Evolutionary conservation across 2,329 filamentous ascomycete species (phyloP).

Genomic region (Helotiales sp.): DNA sequence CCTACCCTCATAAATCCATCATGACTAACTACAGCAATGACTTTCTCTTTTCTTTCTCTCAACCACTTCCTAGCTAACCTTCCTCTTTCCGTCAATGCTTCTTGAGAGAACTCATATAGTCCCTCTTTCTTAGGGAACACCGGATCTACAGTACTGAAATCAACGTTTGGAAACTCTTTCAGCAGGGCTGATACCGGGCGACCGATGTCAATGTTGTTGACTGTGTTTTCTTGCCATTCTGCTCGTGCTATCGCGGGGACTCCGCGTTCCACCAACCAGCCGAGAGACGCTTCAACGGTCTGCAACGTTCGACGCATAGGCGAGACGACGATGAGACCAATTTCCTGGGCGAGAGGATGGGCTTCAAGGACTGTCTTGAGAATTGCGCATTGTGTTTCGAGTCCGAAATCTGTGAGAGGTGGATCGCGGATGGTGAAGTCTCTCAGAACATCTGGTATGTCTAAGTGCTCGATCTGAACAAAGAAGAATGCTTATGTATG

Average conservation of each 20-base stretch:
- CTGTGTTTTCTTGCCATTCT: constrained; percentile 18
- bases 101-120: constrained; percentile 13
- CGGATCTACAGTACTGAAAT: constrained; percentile 12
- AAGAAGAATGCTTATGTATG: background rate
- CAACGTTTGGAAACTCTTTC: constrained; percentile 9
- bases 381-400: constrained; percentile 7
- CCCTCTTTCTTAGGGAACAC: constrained; percentile 14
- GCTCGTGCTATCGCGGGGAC: constrained; percentile 5
- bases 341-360: constrained; percentile 2
- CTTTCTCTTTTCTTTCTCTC: constrained; percentile 11
- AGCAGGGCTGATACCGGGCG: constrained; percentile 5
- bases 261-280: constrained; percentile 7
- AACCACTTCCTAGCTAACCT: constrained; percentile 9
- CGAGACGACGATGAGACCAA: constrained; percentile 13
- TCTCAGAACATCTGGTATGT: background rate
- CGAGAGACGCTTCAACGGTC: constrained; percentile 10
- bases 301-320: constrained; percentile 17
- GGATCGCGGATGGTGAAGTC: constrained; percentile 20
- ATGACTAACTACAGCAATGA: constrained; percentile 20
- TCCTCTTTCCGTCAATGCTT: constrained; percentile 11
- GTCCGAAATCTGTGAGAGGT: constrained; percentile 12
- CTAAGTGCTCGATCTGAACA: background rate
- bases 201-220: constrained; percentile 17
- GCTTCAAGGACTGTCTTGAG: constrained; percentile 9
- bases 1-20: constrained; percentile 19